phyloP scores from a whole-genome alignment of 2,329 filamentous ascomycete species.

The Trichophyton simii region DNA sequence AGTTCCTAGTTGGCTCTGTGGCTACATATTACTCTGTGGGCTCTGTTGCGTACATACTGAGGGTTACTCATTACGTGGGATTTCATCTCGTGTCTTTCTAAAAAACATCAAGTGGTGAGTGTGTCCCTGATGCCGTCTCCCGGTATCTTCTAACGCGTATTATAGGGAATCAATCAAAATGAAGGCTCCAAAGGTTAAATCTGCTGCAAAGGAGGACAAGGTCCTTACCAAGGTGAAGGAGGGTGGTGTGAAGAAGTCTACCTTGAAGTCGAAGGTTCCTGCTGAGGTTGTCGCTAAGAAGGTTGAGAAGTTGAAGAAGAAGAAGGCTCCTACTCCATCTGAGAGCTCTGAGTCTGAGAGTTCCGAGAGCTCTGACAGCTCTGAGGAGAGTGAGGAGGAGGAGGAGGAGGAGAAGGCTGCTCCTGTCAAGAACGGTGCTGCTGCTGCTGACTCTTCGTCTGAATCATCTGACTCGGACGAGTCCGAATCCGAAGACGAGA shows the following conservation, averaged over 20 bases:
- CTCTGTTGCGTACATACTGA: slow-evolving; percentile 12
- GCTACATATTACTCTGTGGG: slow-evolving; percentile 14
- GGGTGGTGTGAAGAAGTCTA: slow-evolving; percentile 34
- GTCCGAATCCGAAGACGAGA: slow-evolving; percentile 19
- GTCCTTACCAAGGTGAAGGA: slow-evolving; percentile 37
- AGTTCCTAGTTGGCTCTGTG: slow-evolving; percentile 5
- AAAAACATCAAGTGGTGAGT: not conserved
- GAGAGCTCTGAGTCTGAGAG: slow-evolving; percentile 11
- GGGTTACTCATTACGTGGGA: not conserved
- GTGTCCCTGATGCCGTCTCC: not conserved
- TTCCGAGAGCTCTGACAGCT: slow-evolving; percentile 11
- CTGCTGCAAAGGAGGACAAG: slow-evolving; percentile 31
- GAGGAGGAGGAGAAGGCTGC: slow-evolving; percentile 15
- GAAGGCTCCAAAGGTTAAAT: slow-evolving; percentile 37
- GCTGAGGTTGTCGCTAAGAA: slow-evolving; percentile 13
- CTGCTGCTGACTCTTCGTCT: slow-evolving; percentile 20
- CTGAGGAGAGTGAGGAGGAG: slow-evolving; percentile 12
- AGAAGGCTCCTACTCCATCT: slow-evolving; percentile 12
- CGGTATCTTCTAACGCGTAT: not conserved
- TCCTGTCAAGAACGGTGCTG: slow-evolving; percentile 20
- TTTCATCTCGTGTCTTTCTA: not conserved
- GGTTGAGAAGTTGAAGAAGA: slow-evolving; percentile 9
- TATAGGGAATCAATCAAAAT: slow-evolving; percentile 12
- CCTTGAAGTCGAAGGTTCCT: slow-evolving; percentile 20
- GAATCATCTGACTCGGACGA: slow-evolving; percentile 20